Conservation (phyloP, 2,329 filamentous ascomycete genomes). For the Penicillium sp. region DNA sequence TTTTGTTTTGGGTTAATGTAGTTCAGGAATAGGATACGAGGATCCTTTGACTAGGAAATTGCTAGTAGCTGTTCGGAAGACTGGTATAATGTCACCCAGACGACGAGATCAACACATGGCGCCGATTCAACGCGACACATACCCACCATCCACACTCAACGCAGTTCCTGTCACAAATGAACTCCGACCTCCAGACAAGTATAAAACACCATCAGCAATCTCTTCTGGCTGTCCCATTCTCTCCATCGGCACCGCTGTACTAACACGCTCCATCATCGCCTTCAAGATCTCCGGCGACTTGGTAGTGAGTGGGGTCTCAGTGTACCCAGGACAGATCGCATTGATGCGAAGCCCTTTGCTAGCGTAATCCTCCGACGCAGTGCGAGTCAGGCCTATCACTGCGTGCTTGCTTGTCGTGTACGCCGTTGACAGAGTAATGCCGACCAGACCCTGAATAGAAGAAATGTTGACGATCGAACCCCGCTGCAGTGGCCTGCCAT, state of each 20-base stretch:
- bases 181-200: slow-evolving; percentile 17
- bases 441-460: slow-evolving; percentile 40
- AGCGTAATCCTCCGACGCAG: slow-evolving; percentile 45
- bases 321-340: slow-evolving; percentile 79
- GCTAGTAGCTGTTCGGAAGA: too few relatives aligned
- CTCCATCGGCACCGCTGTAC: slow-evolving; percentile 17
- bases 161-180: slow-evolving; percentile 20
- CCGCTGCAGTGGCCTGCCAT: slow-evolving; percentile 30
- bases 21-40: too few relatives aligned
- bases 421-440: slow-evolving; percentile 38
- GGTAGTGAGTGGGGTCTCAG: slow-evolving; percentile 64
- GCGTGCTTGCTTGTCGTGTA: slow-evolving; percentile 42
- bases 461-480: slow-evolving; percentile 39
- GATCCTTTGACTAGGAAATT: too few relatives aligned
- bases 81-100: too few relatives aligned
- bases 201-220: slow-evolving; percentile 20
- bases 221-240: slow-evolving; percentile 18
- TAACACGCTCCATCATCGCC: slow-evolving; percentile 26
- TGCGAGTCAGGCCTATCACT: slow-evolving; percentile 44
- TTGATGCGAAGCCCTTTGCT: slow-evolving; percentile 57
- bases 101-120: not conserved
- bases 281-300: slow-evolving; percentile 25
- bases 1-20: not conserved
- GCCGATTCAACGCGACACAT: not conserved
- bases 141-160: slow-evolving; percentile 19